phyloP scores from a whole-genome alignment of 2,329 filamentous ascomycete genomes.

The Tolypocladium ovalisporum region DNA sequence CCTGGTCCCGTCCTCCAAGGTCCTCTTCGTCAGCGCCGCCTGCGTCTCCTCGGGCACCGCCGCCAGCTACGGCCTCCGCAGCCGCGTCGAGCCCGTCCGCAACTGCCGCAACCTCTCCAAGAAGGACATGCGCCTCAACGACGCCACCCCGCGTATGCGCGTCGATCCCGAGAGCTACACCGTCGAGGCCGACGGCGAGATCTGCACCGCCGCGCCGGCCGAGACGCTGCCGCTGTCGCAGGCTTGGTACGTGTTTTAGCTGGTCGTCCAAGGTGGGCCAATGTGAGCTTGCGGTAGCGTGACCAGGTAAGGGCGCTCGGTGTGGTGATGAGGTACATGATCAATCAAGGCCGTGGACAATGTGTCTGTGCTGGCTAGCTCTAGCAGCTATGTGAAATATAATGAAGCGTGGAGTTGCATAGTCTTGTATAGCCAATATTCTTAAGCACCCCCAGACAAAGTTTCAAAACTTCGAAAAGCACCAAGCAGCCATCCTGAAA shows the following conservation, averaged over 20 bases:
- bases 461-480: neutral
- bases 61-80: slow-evolving; percentile 62
- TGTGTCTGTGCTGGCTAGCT: neutral
- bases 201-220: slow-evolving; percentile 64
- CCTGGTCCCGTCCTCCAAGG: slow-evolving; percentile 57
- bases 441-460: neutral
- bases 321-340: too few species aligned
- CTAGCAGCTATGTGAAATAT: neutral
- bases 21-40: slow-evolving; percentile 73
- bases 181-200: slow-evolving; percentile 72
- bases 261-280: neutral
- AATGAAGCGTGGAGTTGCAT: neutral
- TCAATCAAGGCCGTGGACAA: neutral
- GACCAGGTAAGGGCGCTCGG: too few species aligned
- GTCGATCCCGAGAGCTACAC: slow-evolving; percentile 87
- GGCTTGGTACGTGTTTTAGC: slow-evolving; percentile 62
- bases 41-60: slow-evolving; percentile 58
- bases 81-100: slow-evolving; percentile 69
- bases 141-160: slow-evolving; percentile 71
- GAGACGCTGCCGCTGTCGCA: slow-evolving; percentile 65
- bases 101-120: slow-evolving; percentile 68
- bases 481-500: slow-evolving; percentile 1
- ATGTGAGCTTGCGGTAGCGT: neutral
- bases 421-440: neutral
- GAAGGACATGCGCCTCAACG: slow-evolving; percentile 84